Evolutionary conservation across 2,329 filamentous ascomycete genomes (phyloP), one percentile per base, ranked within the genome.

Genomic region (Ceratocystiopsis brevicomis): DNA sequence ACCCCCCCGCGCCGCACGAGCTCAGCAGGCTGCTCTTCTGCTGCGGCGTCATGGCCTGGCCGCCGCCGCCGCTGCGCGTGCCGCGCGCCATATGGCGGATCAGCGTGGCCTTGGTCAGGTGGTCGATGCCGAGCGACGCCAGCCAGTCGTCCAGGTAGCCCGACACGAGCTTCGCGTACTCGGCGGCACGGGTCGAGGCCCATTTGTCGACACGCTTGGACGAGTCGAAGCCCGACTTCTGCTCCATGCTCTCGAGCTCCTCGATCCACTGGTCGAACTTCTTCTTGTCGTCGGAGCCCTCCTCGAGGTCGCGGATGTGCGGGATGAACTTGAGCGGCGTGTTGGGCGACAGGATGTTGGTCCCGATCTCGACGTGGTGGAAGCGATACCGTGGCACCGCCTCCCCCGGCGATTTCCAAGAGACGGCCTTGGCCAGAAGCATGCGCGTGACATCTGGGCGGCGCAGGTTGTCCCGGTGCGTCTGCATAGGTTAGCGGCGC

Each of bases 301-400:
- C 66, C 39, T 70, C 66, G 25, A 76, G 58, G 48, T 76, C 72
- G 43, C 69, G 64, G 41, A 76, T 56, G 53, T 75, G 70, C 14
- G 72, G 72, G 14, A 75, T 69, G 52, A 73, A 76, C 32, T 68
- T 73, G 43, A 75, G 60, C 61, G 71, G 70, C 1, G 71, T 73
- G 51, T 74, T 73, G 4, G 71, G 69, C 0, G 71, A 71, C 30
- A 75, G 60, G 34, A 76, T 66, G 44, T 75, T 76, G 53, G 69
- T 73, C 52, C 61, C 63, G 42, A 76, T 72, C 52, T 73, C 68
- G 35, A 75, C 67, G 46, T 75, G 69, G 50, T 76, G 72, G 49
- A 73, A 75, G 30, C 67, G 61, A 51, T 76, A 76, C 21, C 59
- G 58, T n/a, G 72, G 72, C 10, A 73, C 71, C n/a, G 64, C 60